These are phyloP conservation scores for Gaultheria prostrata DNA, from an alignment of 148 eudicot genomes.

Conservation along the genomic window DNA sequence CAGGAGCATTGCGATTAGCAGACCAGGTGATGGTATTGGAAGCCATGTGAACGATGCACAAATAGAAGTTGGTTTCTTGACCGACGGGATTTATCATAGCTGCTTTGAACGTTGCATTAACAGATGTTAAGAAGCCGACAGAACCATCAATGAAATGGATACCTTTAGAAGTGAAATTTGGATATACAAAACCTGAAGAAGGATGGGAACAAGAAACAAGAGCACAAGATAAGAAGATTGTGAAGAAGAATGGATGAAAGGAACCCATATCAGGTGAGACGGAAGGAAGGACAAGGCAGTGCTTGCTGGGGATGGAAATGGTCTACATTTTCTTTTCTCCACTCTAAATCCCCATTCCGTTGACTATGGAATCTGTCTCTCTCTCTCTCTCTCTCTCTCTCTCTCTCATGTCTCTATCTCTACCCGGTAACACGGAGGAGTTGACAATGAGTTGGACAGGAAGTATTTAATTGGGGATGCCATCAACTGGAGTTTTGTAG, in stretches of 20 bases:
- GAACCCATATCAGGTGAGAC: slow-evolving; percentile 26
- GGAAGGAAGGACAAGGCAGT: slow-evolving; percentile 4
- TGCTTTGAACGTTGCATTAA: slow-evolving; percentile 59
- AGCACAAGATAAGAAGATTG: slow-evolving; percentile 22
- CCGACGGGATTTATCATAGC: slow-evolving; percentile 48
- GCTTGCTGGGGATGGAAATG: slow-evolving; percentile 17
- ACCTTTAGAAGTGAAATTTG: slow-evolving; percentile 56
- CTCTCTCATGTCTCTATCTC: slow-evolving; percentile 12
- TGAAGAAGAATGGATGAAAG: slow-evolving; percentile 25
- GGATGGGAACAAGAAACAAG: slow-evolving; percentile 15
- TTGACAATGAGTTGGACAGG: slow-evolving; percentile 20
- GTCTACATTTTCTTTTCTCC: slow-evolving; percentile 19
- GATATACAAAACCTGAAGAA: slow-evolving; percentile 33
- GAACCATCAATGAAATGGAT: slow-evolving; percentile 41
- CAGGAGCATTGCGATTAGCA: slow-evolving; percentile 63
- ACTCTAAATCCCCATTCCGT: slow-evolving; percentile 11
- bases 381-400: background rate
- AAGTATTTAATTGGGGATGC: background rate
- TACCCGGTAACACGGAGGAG: background rate
- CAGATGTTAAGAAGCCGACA: slow-evolving; percentile 55
- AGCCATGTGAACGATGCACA: slow-evolving; percentile 55
- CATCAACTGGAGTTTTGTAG: background rate
- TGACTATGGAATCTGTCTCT: slow-evolving; percentile 13
- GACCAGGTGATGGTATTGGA: slow-evolving; percentile 66
- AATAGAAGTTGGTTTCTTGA: slow-evolving; percentile 46